Evolutionary conservation across 225 moss, liverwort and hornwort genomes (phyloP).

Genomic region (Straminergon stramineum): DNA sequence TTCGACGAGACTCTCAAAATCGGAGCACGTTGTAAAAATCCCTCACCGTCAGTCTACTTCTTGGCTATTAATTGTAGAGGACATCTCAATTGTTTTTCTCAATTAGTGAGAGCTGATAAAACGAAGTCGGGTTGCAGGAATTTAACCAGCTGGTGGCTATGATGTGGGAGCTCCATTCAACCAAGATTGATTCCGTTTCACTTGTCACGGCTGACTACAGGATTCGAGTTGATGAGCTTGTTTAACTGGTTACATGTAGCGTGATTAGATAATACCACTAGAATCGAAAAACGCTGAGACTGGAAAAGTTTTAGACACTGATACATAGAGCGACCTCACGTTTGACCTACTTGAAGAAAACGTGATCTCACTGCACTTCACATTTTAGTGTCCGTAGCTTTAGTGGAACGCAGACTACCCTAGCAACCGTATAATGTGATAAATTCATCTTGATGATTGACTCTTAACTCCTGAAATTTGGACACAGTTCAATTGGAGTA

Average conservation of each 20-base stretch:
- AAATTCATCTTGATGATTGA: background rate
- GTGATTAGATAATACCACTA: background rate
- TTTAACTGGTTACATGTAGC: background rate
- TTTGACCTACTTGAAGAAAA: background rate
- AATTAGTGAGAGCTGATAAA: background rate
- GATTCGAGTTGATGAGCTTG: background rate
- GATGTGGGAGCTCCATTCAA: background rate
- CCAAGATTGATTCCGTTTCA: background rate
- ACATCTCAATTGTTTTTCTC: background rate
- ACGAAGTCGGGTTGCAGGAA: background rate
- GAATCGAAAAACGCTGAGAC: background rate
- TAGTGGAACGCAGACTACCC: background rate
- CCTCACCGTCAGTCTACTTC: background rate
- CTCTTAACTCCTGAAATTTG: background rate
- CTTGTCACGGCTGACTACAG: background rate
- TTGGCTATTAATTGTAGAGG: background rate
- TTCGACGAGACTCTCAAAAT: background rate
- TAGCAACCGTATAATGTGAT: background rate
- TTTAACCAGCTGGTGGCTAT: background rate
- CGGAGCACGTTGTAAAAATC: background rate
- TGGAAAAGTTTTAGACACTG: background rate
- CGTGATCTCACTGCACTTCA: background rate
- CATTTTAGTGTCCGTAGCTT: background rate
- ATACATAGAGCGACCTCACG: background rate
- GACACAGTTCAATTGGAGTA: background rate